Percentiles rank a stretch among this genome's conserved stretches.
phyloP scores from a whole-genome alignment of 1,139 yeast species.

The Magnusiomyces sp. region DNA sequence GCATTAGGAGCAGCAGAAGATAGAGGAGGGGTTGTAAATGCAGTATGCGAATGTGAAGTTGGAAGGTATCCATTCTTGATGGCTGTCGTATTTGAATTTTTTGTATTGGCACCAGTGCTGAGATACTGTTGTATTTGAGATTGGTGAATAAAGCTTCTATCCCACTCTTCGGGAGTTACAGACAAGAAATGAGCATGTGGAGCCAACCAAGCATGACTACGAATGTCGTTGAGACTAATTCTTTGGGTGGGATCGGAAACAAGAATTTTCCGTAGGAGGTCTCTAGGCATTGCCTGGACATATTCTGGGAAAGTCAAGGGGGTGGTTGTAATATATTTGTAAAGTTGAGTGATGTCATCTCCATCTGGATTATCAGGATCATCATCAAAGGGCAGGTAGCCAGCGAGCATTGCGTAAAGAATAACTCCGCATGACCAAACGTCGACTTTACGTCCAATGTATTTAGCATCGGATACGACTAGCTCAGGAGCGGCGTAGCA shows the following conservation, averaged over 20 bases:
- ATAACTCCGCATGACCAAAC: conserved; percentile 97
- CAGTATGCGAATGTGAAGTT: conserved; percentile 4
- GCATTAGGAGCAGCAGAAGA: conserved; percentile 4
- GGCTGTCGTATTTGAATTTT: neutral
- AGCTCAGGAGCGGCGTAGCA: conserved; percentile 98
- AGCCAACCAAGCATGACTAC: conserved; percentile 80
- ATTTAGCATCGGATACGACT: conserved; percentile 78
- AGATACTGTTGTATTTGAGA: conserved; percentile 2
- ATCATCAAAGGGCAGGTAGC: conserved; percentile 95
- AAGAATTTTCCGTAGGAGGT: conserved; percentile 71
- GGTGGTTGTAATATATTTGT: conserved; percentile 84
- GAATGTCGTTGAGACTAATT: conserved; percentile 56
- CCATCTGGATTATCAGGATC: conserved; percentile 97
- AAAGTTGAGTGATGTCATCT: conserved; percentile 81
- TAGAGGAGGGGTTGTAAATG: conserved; percentile 12
- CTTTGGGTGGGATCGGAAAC: conserved; percentile 83
- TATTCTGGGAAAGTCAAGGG: conserved; percentile 94
- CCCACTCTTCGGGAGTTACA: conserved; percentile 88
- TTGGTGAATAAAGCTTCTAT: conserved; percentile 29
- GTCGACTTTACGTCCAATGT: conserved; percentile 91
- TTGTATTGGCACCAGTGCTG: neutral
- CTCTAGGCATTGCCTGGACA: conserved; percentile 86
- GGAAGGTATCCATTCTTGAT: neutral
- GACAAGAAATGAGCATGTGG: conserved; percentile 76
- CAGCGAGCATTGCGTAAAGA: conserved; percentile 92